Evolutionary conservation across 345 rosid species (phyloP).

Genomic region (Angophora floribunda): DNA sequence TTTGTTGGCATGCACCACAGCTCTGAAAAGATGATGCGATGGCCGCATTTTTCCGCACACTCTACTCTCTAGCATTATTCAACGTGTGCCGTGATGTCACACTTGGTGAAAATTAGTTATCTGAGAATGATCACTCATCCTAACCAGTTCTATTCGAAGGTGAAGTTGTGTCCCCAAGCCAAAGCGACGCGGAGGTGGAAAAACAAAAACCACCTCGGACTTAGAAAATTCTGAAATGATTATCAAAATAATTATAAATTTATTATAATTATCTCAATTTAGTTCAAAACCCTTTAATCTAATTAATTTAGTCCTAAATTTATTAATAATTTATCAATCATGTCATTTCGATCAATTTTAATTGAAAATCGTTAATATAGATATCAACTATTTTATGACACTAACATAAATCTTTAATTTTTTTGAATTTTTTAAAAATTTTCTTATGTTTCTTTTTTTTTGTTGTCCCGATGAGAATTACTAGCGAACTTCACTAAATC

Average conservation of each 20-base stretch:
- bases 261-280: no score
- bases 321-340: no score
- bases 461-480: accelerated
- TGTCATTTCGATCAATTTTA: no score
- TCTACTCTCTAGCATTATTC: background rate
- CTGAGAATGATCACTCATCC: background rate
- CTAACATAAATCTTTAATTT: no score
- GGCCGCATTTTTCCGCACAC: background rate
- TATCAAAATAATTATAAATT: no score
- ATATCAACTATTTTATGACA: no score
- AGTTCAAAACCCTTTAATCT: no score
- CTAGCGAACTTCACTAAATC: no score
- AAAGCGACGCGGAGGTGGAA: background rate
- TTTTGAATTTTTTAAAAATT: no score
- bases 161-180: background rate
- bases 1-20: background rate
- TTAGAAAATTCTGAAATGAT: background rate
- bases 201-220: background rate
- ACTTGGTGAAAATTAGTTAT: background rate
- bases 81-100: background rate
- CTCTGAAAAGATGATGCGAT: background rate
- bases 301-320: no score
- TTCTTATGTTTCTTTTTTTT: no score
- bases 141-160: background rate
- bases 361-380: no score